Evolutionary conservation across 176 grass and related monocot species (phyloP), one percentile per base, ranked within the genome.

Genomic region (sorghum (Sorghum bicolor)): DNA sequence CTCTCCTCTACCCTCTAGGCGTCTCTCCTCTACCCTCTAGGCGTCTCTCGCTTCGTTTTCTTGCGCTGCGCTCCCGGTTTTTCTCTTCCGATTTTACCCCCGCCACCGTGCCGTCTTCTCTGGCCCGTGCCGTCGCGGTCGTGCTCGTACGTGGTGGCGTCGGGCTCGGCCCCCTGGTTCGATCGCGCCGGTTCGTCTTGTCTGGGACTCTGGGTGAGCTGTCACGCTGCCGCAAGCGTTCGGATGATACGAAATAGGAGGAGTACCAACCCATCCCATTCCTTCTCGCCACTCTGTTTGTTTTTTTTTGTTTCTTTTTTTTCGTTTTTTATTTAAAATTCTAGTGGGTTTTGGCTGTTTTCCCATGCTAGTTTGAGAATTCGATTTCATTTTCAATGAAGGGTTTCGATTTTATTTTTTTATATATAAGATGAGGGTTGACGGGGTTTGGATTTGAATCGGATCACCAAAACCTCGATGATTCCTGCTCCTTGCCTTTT

Each of bases 61-160:
- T 19, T 83, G 22, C 63, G 22, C 24, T 17, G 60, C 25, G 26
- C 62, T 64, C 28, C 67, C 61, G 30, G 43, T 62, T 26, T 40
- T 70, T 15, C 6, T 4, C 7, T 87, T 65, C 81, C 81, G 12
- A 13, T 72, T 78, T 70, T 80, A 50, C 82, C 81, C 81, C 62
- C 45, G 43, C 22, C 3, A 37, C 10, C 20, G 41, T 0, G 33
- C 28, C 47, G 47, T 80, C 65, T 79, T 61, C 55, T 43, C 50
- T 4, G 1, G 16, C 1, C 16, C 45, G 24, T 72, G 75, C 52
- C 38, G 36, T 79, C 66, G 66, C 41, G 40, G 31, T 72, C 66
- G 28, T 8, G n/a, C 40, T 33, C 31, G 57, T 32, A 12, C 47
- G 34, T 10, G 19, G 19, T n/a, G 1, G 8, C 9, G n/a, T 10